Conservation (phyloP, 2,329 filamentous ascomycete genomes). For the Ophiostoma tasmaniense region DNA sequence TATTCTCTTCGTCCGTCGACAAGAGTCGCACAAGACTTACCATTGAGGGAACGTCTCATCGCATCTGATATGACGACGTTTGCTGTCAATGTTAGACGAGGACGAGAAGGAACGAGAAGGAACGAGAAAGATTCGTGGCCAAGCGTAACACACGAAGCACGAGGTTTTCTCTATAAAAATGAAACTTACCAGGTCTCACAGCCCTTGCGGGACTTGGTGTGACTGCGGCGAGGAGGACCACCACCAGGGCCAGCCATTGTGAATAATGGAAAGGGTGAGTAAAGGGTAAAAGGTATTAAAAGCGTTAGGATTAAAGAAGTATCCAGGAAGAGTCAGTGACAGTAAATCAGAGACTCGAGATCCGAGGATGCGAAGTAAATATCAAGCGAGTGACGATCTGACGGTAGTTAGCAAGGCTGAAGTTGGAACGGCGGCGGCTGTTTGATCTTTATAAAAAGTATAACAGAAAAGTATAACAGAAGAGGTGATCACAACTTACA, state of each 20-base stretch:
- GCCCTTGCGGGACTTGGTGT: slow-evolving; percentile 97
- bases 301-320: slow-evolving; percentile 21
- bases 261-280: slow-evolving; percentile 15
- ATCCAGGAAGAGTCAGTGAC: background rate
- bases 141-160: background rate
- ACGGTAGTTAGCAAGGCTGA: background rate
- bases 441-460: background rate
- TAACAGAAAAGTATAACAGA: no score
- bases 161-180: background rate
- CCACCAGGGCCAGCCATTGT: slow-evolving; percentile 88
- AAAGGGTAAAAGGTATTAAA: slow-evolving; percentile 30
- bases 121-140: slow-evolving; percentile 16
- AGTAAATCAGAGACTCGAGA: slow-evolving; percentile 12
- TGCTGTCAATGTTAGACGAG: slow-evolving; percentile 40
- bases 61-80: slow-evolving; percentile 92
- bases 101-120: background rate
- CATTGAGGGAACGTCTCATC: slow-evolving; percentile 98
- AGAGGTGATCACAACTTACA: background rate
- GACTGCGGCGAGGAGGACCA: slow-evolving; percentile 79
- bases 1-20: background rate
- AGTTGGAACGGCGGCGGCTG: background rate
- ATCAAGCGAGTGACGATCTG: slow-evolving; percentile 19
- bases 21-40: slow-evolving; percentile 39
- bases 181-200: slow-evolving; percentile 74
- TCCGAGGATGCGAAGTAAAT: background rate